These are phyloP conservation scores for Cucurbita ficifolia DNA, from an alignment of 306 rosid species.

Conservation along the genomic window DNA sequence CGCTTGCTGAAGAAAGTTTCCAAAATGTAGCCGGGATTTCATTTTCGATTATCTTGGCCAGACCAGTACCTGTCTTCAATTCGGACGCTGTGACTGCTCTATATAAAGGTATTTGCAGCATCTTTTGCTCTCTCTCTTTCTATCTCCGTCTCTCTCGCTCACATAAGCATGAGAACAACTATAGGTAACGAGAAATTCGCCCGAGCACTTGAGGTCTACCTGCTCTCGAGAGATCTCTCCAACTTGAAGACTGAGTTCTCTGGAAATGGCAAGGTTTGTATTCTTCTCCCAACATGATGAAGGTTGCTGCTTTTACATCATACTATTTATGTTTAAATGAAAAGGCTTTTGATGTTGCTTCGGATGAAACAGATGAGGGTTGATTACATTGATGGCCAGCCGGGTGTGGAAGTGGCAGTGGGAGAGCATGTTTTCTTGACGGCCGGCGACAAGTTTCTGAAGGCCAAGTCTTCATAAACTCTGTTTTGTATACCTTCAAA, in stretches of 20 bases:
- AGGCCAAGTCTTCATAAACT: conserved; percentile 10
- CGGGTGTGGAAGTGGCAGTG: conserved; percentile 36
- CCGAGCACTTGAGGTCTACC: conserved; percentile 32
- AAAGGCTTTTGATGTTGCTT: not conserved
- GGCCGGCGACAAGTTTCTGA: conserved; percentile 37
- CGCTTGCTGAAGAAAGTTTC: conserved; percentile 63
- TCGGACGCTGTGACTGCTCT: conserved; percentile 25
- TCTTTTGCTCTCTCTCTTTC: not conserved
- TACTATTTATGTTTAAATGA: too few species aligned
- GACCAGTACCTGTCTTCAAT: conserved; percentile 45
- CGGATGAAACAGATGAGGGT: conserved; percentile 34
- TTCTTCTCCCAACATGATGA: not conserved
- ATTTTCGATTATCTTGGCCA: conserved; percentile 53
- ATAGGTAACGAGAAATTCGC: conserved; percentile 47
- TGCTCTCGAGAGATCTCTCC: conserved; percentile 58
- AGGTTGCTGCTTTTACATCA: too few species aligned
- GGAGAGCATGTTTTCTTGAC: conserved; percentile 50
- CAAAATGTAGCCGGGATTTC: conserved; percentile 69
- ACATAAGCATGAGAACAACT: not conserved
- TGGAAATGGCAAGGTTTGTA: conserved; percentile 68
- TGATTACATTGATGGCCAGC: conserved; percentile 39
- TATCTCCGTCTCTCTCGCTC: not conserved
- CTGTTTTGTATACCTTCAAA: not conserved
- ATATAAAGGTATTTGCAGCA: conserved; percentile 24
- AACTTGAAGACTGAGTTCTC: conserved; percentile 61